Conservation (phyloP, 2,329 filamentous ascomycete genomes). For the Trichoderma arundinaceum region DNA sequence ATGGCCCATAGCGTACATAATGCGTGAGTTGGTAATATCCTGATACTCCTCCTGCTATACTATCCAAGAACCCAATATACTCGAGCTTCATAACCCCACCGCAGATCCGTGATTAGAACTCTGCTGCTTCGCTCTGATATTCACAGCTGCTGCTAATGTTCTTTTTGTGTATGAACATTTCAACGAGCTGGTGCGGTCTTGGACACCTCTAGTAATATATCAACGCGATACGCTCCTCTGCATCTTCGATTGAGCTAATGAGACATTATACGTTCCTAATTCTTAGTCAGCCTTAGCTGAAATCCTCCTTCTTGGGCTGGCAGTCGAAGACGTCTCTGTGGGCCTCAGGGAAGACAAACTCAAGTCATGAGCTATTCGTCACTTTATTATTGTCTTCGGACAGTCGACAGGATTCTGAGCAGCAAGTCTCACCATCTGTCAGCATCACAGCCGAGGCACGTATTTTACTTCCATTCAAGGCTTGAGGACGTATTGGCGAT, state of each 20-base stretch:
- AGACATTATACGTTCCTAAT: neutral
- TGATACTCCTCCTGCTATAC: too few relatives aligned
- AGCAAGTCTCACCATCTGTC: neutral
- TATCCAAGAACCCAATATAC: neutral
- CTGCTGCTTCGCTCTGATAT: neutral
- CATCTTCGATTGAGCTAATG: neutral
- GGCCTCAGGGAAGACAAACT: neutral
- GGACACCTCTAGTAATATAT: neutral
- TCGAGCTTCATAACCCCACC: neutral
- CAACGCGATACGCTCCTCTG: neutral
- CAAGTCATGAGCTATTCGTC: neutral
- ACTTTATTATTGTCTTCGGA: neutral
- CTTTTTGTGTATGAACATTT: neutral
- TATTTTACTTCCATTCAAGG: conserved; percentile 5
- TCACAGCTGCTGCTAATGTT: neutral
- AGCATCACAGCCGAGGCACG: conserved; percentile 1
- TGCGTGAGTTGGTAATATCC: too few relatives aligned
- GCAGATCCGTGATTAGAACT: neutral
- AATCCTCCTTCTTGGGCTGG: neutral
- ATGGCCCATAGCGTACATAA: too few relatives aligned
- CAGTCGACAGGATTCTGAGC: neutral
- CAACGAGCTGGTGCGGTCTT: neutral
- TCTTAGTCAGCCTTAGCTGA: neutral
- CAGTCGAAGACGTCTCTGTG: neutral
- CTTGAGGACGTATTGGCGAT: neutral